Evolutionary conservation across 352 stramenopile species (phyloP).

Genomic region (Phytophthora podocarpi): DNA sequence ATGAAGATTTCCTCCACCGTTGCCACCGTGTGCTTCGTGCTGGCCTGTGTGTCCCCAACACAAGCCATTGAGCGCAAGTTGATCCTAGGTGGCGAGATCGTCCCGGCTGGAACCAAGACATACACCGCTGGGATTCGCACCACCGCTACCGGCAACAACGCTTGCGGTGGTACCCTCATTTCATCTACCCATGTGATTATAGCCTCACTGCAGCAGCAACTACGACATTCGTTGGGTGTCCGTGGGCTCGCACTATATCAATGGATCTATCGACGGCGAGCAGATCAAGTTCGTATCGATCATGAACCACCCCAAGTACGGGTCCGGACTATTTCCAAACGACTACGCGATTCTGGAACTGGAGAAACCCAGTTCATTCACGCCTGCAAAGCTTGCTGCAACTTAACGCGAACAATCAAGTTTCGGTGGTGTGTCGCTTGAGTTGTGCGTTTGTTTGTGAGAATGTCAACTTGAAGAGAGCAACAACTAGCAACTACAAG

Average conservation of each 20-base stretch:
- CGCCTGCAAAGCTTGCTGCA: constrained; percentile 34
- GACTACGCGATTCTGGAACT: constrained; percentile 49
- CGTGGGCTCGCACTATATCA: constrained; percentile 25
- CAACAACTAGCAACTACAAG: too few species aligned
- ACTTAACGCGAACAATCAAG: too few species aligned
- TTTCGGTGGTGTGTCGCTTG: too few species aligned
- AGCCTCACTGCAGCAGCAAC: constrained; percentile 19
- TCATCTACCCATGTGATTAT: constrained; percentile 20
- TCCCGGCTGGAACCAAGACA: constrained; percentile 23
- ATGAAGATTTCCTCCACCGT: constrained; percentile 4
- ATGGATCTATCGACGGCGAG: constrained; percentile 21
- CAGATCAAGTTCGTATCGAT: constrained; percentile 33
- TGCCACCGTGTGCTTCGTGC: background rate
- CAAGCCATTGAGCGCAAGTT: constrained; percentile 13
- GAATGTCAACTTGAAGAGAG: too few species aligned
- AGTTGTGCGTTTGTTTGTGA: too few species aligned
- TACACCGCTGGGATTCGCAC: constrained; percentile 22
- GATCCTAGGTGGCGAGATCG: constrained; percentile 17
- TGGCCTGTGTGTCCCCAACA: background rate
- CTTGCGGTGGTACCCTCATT: constrained; percentile 25
- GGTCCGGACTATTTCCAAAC: constrained; percentile 10
- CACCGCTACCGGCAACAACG: constrained; percentile 3
- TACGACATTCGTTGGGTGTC: constrained; percentile 31
- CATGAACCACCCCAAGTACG: constrained; percentile 28
- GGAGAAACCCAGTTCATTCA: constrained; percentile 30